Base-by-base conservation (phyloP, 2,329 filamentous ascomycete species). In the Pseudogymnoascus sp. region DNA sequence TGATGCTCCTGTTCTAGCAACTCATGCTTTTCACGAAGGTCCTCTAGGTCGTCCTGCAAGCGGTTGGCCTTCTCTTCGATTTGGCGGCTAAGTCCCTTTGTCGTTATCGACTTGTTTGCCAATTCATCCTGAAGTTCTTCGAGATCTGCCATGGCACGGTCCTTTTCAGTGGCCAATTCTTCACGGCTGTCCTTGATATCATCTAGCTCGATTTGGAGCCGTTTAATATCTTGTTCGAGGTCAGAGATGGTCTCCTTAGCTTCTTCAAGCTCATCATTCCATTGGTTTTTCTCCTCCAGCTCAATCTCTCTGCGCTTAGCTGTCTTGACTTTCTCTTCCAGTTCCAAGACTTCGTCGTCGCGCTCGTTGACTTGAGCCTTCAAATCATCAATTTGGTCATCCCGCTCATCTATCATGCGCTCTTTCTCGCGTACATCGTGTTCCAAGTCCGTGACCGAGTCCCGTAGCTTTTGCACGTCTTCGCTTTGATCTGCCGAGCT, bases 371-470 rank as follows among this genome's bases (percentile, higher is more conserved):
- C 73, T 71, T 78, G 82, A 62, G 77, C 80, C 67, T 84, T 84
- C n/a, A 90, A 73, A 17, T 84, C 82, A 38, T 90, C 88, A 11
- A 92, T 78, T 68, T 91, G 86, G 66, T 93, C 89, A 61, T 95
- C 89, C 19, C 86, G 86, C 67, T 91, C 85, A 60, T 88, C 86
- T 38, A 96, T 82, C 1, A 85, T 73, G 2, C 87, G 84, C 64
- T 93, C 88, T 72, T 91, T 93, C 66, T 91, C 87, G 44, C 89
- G 84, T 11, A 93, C 73, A 8, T 91, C 87, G 4, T 86, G 84
- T 74, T 96, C 89, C 5, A 93, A 78, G 69, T 96, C 90, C 36
- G 84, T 84, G 11, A 96, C 83, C 23, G 89, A 86, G 68, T 91
- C 88, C 60, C 86, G 86, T 2, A 95, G 76, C 67, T 87, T 86